Base-by-base conservation (phyloP, 768 basidiomycete species). In the Psilocybe subaeruginosa region DNA sequence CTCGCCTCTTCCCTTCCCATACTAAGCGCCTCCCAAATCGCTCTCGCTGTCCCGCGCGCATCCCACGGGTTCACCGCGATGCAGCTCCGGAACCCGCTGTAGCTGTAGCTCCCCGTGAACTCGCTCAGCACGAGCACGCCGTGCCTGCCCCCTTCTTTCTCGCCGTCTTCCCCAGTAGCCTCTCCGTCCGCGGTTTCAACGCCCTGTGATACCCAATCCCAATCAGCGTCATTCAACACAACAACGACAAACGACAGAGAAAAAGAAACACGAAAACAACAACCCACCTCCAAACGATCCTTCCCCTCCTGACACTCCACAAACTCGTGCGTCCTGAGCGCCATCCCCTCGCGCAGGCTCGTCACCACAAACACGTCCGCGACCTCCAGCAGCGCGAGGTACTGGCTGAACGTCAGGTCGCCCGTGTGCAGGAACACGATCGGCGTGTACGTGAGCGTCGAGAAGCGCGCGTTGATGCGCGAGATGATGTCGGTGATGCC, bases 11-110 rank as follows among this genome's bases (percentile, higher is more conserved):
- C 85, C 27, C 88, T 85, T 51, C 74, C 76, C 92, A 95, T 95
- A 0, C 87, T 90, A 31, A 95, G 74, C 7, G 92, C 93, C 76
- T 80, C 51, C 41, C 41, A 43, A 1, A 95, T 94, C 2, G 93
- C 93, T 30, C 86, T 79, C 0, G 94, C 91, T 1, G 94, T 94
- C n/a, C 88, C 89, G 30, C 91, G 84, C 41, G 84, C 84, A 66
- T 93, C 92, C 85, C 91, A 95, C 0, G 93, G 93, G 69, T 95
- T 95, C 71, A 95, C 81, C 11, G 90, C 87, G 49, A 95, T 91
- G 65, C 92, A 95, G 11, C 89, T 91, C 43, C 93, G 79, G 77
- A 95, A 95, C 12, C 93, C 93, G 50, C 88, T 89, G 69, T 92
- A 93, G 66, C 86, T 90, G 70, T 95, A 95, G 4, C 87, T 88